These are phyloP conservation scores for Raddia distichophylla DNA, from an alignment of 176 grass and related monocot species.

Conservation along the genomic window DNA sequence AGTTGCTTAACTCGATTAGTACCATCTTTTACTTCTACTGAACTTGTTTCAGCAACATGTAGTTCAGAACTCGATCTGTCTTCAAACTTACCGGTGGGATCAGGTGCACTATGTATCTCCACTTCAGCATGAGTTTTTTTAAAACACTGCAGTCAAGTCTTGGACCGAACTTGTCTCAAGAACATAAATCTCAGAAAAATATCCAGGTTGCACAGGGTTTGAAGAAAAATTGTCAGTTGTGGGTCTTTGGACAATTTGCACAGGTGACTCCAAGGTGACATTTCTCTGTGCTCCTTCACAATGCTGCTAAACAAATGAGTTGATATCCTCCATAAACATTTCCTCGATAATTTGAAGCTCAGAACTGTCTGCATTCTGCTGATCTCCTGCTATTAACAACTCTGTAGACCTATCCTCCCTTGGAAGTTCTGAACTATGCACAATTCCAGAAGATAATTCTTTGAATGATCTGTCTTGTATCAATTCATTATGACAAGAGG, in stretches of 20 bases:
- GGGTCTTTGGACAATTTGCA: not conserved
- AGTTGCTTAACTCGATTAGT: not conserved
- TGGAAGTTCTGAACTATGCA: not conserved
- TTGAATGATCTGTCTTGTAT: not conserved
- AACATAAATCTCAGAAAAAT: not conserved
- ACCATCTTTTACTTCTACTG: not conserved
- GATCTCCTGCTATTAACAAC: not conserved
- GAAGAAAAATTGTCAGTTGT: not conserved
- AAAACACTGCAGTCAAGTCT: not conserved
- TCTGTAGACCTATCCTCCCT: not conserved
- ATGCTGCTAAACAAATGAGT: constrained; percentile 13
- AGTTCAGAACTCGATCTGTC: not conserved
- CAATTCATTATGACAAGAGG: not conserved
- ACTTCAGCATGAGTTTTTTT: not conserved
- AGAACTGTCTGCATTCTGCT: not conserved
- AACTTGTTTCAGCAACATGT: no score
- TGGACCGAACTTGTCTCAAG: not conserved
- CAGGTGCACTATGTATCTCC: not conserved
- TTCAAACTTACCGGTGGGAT: not conserved
- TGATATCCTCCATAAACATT: constrained; percentile 29
- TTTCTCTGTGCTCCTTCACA: not conserved
- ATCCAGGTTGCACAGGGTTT: not conserved
- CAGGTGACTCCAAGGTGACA: not conserved
- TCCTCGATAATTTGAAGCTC: constrained; percentile 39
- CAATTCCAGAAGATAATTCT: constrained; percentile 3